Base-by-base conservation (phyloP, 225 moss, liverwort and hornwort genomes). In the Polytrichum formosum region DNA sequence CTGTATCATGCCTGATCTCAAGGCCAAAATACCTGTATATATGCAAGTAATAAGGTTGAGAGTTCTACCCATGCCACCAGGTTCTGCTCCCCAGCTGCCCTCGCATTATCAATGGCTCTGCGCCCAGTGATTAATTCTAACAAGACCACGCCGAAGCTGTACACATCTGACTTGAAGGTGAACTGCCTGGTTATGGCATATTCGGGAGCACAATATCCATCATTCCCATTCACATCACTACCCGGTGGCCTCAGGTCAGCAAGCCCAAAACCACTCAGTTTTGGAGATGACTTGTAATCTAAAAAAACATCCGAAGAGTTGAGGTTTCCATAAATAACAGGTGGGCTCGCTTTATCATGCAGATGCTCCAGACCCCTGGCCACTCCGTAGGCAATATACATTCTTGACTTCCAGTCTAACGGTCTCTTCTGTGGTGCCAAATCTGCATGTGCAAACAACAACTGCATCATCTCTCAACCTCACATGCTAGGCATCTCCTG, bases 101-200 rank as follows among this genome's bases (percentile, higher is more conserved):
- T 84, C 23, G 87, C 73, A 70, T 98, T 94, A 81, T 98, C 97
- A 62, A 94, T 98, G 30, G 94, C 97, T 84, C 94, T 98, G 76
- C 97, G 90, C 26, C 94, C 97, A 6, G 94, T 98, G 74, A 94
- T 94, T 72, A 98, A 78, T 85, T 98, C 97, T 79, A 98, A 64
- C 79, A 98, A 73, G 63, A 98, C 97, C 70, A 98, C 94, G 58
- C 97, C 97, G 61, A 98, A 98, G 72, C 97, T 98, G 85, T 98
- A 98, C 74, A 98, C 97, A 77, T 98, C 97, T 35, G 97, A 98
- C 92, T 94, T 94, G 75, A 98, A 84, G 70, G 97, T 98, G 88
- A 92, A 72, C 88, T 98, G 92, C 61, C 97, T 94, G 69, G 97
- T 98, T 94, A 94, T 98, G 19, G 94, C 97, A 70, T 92, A 98